These are phyloP conservation scores for Tulasnella calospora DNA, from an alignment of 768 basidiomycete genomes.

Conservation along the genomic window DNA sequence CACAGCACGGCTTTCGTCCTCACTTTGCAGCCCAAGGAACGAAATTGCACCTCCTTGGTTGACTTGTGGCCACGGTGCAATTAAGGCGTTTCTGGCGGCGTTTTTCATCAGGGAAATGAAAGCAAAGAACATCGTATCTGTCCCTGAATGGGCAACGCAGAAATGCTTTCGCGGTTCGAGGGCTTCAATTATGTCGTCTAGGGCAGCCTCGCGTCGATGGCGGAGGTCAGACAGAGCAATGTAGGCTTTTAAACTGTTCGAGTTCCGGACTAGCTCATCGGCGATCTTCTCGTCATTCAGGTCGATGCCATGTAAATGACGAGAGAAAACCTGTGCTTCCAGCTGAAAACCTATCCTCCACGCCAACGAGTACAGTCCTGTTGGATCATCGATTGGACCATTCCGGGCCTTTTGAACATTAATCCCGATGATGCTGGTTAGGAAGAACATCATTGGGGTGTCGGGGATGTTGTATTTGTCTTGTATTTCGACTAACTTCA, in stretches of 20 bases:
- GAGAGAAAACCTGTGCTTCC: conserved; percentile 4
- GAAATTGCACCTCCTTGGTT: not conserved
- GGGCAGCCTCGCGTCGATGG: not conserved
- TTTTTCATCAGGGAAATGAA: not conserved
- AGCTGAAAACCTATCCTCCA: not conserved
- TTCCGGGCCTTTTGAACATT: not conserved
- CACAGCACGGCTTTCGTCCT: not conserved
- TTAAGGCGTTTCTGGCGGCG: not conserved
- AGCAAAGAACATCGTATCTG: not conserved
- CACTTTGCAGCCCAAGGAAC: not conserved
- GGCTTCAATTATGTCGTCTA: conserved; percentile 6
- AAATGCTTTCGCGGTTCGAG: not conserved
- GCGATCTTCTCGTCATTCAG: not conserved
- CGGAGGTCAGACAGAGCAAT: conserved; percentile 7
- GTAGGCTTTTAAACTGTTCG: not conserved
- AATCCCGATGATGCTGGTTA: not conserved
- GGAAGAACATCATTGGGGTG: not conserved
- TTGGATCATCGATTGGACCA: not conserved
- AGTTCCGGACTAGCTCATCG: not conserved
- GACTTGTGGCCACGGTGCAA: not conserved
- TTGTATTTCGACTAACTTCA: not conserved
- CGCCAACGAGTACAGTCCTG: not conserved
- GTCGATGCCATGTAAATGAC: not conserved
- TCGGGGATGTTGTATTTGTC: not conserved
- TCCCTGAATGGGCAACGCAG: not conserved